Evolutionary conservation across 306 rosid species (phyloP), one percentile per base, ranked within the genome.

Genomic region (Canavalia gladiata): DNA sequence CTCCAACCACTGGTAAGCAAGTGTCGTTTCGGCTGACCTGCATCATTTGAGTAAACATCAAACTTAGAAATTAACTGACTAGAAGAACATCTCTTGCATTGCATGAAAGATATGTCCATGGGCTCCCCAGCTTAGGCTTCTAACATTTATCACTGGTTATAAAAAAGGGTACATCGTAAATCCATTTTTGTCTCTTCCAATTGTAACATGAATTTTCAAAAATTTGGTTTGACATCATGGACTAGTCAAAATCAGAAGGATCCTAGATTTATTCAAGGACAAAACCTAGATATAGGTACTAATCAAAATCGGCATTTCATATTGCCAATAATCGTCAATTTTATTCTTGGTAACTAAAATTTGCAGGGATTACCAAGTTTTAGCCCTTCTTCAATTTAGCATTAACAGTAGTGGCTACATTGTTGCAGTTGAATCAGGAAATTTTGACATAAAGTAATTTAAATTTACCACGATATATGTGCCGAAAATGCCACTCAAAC

Each of bases 1-100:
- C 90, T 93, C 98, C 94, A 93, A 37, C 94, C 94, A 72, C 88
- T 85, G 7, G 97, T 93, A 75, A 93, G 88, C 84, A 91, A 81
- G 84, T 93, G 94, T 72, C 92, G 81, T 87, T 71, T 91, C 7
- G 97, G 91, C 63, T 88, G 82, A 78, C 93, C 98, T 93, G 87
- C 81, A 87, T 75, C 70, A 31, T 83, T 57, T 54, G 4, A 64
- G 56, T 46, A 8, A 54, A 77, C 5, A 83, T 37, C 51, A 59
- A 75, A 58, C 82, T 79, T 37, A 30, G 8, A 62, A 76, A 43
- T 62, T 50, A 68, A 68, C 42, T 12, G 49, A 45, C 57, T 46
- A 56, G 41, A 39, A 41, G 28, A 57, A 55, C 50, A 68, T 31
- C 41, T 64, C 66, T 67, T 34, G 2, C 41, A 18, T 18, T 18